Evolutionary conservation across 108 stramenopile species (phyloP).

Genomic region (Seminavis robusta): DNA sequence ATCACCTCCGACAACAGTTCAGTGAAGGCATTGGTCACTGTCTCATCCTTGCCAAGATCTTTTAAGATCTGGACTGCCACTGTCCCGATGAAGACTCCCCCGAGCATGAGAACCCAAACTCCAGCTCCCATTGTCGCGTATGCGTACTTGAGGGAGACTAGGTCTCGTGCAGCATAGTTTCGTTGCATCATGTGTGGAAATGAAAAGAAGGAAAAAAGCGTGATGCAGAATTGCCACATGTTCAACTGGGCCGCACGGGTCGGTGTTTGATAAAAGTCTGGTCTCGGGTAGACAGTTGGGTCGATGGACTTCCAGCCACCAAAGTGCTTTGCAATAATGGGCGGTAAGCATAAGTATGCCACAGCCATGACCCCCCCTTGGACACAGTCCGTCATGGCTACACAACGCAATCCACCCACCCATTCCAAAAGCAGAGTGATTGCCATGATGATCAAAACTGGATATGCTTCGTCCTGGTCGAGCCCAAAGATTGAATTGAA

Average conservation of each 20-base stretch:
- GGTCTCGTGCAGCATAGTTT: conserved; percentile 27
- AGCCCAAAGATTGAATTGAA: conserved; percentile 34
- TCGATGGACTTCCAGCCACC: conserved; percentile 28
- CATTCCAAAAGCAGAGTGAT: conserved; percentile 35
- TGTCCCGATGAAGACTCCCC: conserved; percentile 37
- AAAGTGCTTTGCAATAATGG: conserved; percentile 11
- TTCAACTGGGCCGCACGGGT: conserved; percentile 24
- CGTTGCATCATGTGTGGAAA: conserved; percentile 33
- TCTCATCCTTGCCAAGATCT: no score
- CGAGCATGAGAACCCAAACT: conserved; percentile 21
- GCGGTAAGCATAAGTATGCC: conserved; percentile 23
- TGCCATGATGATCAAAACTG: conserved; percentile 25
- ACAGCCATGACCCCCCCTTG: no score
- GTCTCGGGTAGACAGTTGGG: conserved; percentile 15
- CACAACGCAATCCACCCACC: no score
- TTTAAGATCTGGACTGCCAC: conserved; percentile 23
- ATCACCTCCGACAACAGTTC: no score
- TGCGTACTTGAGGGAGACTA: conserved; percentile 18
- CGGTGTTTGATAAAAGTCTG: conserved; percentile 25
- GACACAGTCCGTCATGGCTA: no score
- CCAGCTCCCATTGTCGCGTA: conserved; percentile 10
- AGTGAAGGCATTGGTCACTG: no score
- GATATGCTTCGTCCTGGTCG: conserved; percentile 10
- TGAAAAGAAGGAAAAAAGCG: conserved; percentile 31
- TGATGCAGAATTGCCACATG: conserved; percentile 28